These are phyloP conservation scores for Cocos nucifera DNA, from an alignment of 176 grass and related monocot genomes.

Conservation along the genomic window DNA sequence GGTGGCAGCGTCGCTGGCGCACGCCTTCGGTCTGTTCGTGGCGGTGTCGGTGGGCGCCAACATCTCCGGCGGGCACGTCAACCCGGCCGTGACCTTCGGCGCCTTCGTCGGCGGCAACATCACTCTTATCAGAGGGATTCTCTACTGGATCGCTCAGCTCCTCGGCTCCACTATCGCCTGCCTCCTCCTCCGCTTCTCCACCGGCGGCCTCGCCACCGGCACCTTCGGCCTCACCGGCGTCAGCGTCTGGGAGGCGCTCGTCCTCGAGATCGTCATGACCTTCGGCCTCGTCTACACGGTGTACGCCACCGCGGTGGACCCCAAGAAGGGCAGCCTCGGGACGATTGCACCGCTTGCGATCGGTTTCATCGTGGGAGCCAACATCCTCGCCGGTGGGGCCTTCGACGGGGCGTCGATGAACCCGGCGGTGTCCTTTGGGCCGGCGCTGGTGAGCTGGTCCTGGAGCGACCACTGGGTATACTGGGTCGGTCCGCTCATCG, in stretches of 20 bases:
- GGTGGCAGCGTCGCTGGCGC: constrained; percentile 57
- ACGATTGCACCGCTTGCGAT: constrained; percentile 90
- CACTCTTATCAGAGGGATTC: constrained; percentile 67
- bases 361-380: constrained; percentile 90
- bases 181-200: constrained; percentile 68
- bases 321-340: constrained; percentile 71
- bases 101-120: constrained; percentile 91
- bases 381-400: constrained; percentile 77
- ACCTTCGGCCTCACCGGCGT: constrained; percentile 61
- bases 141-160: constrained; percentile 93
- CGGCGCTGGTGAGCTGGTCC: constrained; percentile 80
- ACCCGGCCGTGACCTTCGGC: constrained; percentile 94
- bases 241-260: constrained; percentile 42
- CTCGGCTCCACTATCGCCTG: constrained; percentile 69
- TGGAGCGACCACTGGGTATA: constrained; percentile 87
- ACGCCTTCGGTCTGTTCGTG: constrained; percentile 85
- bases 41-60: constrained; percentile 82
- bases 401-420: constrained; percentile 95
- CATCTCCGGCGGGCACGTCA: constrained; percentile 98
- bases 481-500: constrained; percentile 90
- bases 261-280: constrained; percentile 93
- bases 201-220: constrained; percentile 55
- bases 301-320: constrained; percentile 83
- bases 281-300: constrained; percentile 98
- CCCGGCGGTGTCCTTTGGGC: constrained; percentile 92